Evolutionary conservation across 225 moss, liverwort and hornwort genomes (phyloP), one percentile per base, ranked within the genome.

Genomic region (Rhytidiadelphus loreus): DNA sequence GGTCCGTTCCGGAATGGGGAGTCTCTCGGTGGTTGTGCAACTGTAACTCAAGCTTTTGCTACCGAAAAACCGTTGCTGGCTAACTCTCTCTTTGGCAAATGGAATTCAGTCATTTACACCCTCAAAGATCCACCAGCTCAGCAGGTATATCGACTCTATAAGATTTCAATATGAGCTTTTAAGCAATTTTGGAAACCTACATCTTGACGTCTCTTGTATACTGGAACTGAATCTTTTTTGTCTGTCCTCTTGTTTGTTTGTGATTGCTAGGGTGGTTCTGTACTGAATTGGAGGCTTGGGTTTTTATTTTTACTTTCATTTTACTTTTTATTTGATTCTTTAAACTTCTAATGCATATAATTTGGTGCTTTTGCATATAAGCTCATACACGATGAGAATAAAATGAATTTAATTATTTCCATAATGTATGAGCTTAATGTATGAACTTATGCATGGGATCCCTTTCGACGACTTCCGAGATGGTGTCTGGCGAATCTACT

Each of bases 1-100:
- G 96, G 97, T 43, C 97, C 98, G 6, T 98, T 97, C 88, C 93
- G 95, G n/a, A 97, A 98, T 80, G 97, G 97, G 60, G 96, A 97
- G 85, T 96, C 96, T 63, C 95, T 99, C 39, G 96, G 97, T 60
- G 96, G 96, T 30, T 95, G 95, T 92, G 93, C 96, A 21, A 89
- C 92, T 81, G 91, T 91, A 70, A 92, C 92, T 85, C 93, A 95
- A 82, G 91, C 95, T 63, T 99, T 99, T 85, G 94, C 99, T 26
- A 91, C 85, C 21, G 89, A 94, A 39, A 65, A 82, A 6, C 46
- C 60, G 77, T 87, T 97, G 41, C 53, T 86, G 48, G 23, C 83
- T 57, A 59, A 58, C 6, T 70, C 62, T 35, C 83, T 95, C 28
- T 63, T 84, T 23, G 97, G 99, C 35, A 89, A 83, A 80, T 99